Conservation (phyloP, 192 early-diverging fungal species). For the Linderina pennispora region DNA sequence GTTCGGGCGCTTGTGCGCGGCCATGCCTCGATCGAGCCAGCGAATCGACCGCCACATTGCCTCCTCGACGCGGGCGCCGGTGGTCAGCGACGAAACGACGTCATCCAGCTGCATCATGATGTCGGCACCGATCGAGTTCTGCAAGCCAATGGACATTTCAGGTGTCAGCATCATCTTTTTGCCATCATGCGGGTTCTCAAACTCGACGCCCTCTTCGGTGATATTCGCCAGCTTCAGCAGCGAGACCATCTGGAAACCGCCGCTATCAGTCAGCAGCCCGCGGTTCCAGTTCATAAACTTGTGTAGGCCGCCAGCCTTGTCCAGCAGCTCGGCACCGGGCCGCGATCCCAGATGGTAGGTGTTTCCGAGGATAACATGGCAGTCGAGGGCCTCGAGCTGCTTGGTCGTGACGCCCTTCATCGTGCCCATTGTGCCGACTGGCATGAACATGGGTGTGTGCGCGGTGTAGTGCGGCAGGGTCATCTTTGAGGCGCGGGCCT, state of each 20-base stretch:
- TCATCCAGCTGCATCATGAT: constrained; percentile 93
- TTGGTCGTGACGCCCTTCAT: constrained; percentile 76
- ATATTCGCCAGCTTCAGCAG: constrained; percentile 76
- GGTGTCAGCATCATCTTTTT: constrained; percentile 79
- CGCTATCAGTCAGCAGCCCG: constrained; percentile 75
- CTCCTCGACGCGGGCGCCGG: constrained; percentile 78
- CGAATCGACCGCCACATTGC: constrained; percentile 86
- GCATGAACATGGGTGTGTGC: constrained; percentile 84
- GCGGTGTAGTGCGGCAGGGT: constrained; percentile 76
- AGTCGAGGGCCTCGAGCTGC: constrained; percentile 67
- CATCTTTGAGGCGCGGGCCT: constrained; percentile 68
- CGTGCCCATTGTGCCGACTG: constrained; percentile 79
- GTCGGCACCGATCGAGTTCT: constrained; percentile 82
- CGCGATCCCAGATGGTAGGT: constrained; percentile 76
- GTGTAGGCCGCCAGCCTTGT: constrained; percentile 69
- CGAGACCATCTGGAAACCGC: constrained; percentile 90
- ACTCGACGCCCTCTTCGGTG: constrained; percentile 81
- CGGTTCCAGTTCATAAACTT: constrained; percentile 75
- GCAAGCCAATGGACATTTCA: constrained; percentile 78
- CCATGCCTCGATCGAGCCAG: constrained; percentile 82
- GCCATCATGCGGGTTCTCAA: constrained; percentile 78
- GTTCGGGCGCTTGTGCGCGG: constrained; percentile 61
- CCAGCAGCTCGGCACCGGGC: constrained; percentile 70
- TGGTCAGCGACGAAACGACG: constrained; percentile 76
- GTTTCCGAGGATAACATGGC: constrained; percentile 83